phyloP scores from a whole-genome alignment of 2,329 filamentous ascomycete genomes.

The Calonectria honghensis region DNA sequence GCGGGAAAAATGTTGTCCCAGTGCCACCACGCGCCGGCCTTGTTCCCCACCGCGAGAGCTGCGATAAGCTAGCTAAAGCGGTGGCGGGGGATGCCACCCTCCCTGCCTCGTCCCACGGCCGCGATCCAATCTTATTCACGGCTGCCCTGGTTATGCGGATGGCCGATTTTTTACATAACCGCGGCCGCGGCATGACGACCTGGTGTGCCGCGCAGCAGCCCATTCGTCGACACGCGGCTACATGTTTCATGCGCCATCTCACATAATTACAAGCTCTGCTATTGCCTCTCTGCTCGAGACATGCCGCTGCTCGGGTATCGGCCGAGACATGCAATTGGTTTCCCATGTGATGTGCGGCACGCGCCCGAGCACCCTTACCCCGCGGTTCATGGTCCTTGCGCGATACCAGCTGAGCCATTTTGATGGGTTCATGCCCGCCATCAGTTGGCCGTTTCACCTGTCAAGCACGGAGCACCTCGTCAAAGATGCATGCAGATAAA shows the following conservation, averaged over 20 bases:
- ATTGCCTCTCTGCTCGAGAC: neutral
- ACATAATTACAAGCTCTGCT: neutral
- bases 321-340: constrained; percentile 16
- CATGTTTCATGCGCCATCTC: neutral
- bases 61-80: constrained; percentile 13
- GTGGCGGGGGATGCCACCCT: constrained; percentile 20
- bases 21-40: neutral
- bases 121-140: neutral
- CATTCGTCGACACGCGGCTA: neutral
- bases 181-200: neutral
- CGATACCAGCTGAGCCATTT: constrained; percentile 8
- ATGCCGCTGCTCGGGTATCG: constrained; percentile 4
- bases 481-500: neutral
- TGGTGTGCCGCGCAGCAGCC: neutral
- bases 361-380: neutral
- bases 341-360: constrained; percentile 22
- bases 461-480: neutral
- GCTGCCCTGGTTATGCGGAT: too few relatives aligned
- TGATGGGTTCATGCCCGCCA: constrained; percentile 12
- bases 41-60: constrained; percentile 28
- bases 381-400: constrained; percentile 4
- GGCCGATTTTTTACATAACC: neutral
- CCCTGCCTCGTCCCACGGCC: neutral
- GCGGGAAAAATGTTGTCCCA: constrained; percentile 43
- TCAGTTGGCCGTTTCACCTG: neutral